phyloP scores from a whole-genome alignment of 331 rosid species.

The Quercus lobata region DNA sequence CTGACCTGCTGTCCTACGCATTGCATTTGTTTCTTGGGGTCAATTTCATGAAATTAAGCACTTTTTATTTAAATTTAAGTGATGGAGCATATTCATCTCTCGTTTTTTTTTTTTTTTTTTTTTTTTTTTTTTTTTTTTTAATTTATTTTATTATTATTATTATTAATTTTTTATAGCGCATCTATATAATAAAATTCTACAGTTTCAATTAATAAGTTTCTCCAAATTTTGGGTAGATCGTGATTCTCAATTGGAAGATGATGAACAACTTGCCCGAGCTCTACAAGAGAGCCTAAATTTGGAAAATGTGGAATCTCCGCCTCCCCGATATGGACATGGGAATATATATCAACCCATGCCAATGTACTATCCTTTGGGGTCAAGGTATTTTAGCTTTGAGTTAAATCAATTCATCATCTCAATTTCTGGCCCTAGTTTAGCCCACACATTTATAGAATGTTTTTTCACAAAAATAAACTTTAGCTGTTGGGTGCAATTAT shows the following conservation, averaged over 20 bases:
- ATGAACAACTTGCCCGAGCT: conserved; percentile 88
- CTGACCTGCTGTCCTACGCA: not conserved
- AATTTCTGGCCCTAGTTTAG: not conserved
- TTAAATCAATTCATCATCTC: not conserved
- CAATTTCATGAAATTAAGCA: not conserved
- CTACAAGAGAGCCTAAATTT: conserved; percentile 77
- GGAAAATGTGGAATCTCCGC: conserved; percentile 36
- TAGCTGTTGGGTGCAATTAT: not conserved
- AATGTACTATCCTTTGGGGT: conserved; percentile 54
- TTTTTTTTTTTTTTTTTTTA: no score
- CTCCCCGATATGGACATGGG: conserved; percentile 60
- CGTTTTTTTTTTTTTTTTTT: no score
- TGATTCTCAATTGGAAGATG: conserved; percentile 71
- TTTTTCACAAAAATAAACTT: not conserved
- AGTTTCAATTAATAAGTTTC: not conserved
- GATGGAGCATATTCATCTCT: not conserved
- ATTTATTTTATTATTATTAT: not conserved
- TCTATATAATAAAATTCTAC: not conserved
- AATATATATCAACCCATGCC: conserved; percentile 50
- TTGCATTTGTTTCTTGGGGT: not conserved
- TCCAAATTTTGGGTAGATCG: conserved; percentile 22
- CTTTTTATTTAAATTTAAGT: not conserved
- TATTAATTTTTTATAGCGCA: not conserved
- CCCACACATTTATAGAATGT: not conserved
- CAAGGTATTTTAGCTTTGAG: conserved; percentile 42